Conservation (phyloP, 2,329 filamentous ascomycete species). For the Fusarium pseudograminearum region DNA sequence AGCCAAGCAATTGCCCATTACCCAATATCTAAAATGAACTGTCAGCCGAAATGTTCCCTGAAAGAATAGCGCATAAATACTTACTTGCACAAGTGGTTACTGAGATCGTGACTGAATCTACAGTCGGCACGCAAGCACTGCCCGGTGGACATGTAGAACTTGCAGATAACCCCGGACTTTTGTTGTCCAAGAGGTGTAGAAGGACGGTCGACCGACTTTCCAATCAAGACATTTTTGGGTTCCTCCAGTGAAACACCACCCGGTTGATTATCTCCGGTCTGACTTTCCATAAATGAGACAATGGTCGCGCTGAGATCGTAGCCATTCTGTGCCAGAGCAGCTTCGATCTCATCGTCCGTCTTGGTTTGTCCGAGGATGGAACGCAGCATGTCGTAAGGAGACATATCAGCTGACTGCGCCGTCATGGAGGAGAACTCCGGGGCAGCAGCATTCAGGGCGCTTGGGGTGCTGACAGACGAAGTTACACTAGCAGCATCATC, state of each 20-base stretch:
- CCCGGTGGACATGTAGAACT: slow-evolving; percentile 96
- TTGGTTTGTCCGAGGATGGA: slow-evolving; percentile 91
- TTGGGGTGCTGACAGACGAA: slow-evolving; percentile 76
- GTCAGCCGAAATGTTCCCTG: slow-evolving; percentile 8
- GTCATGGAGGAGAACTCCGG: slow-evolving; percentile 77
- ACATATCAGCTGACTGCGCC: slow-evolving; percentile 86
- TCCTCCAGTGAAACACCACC: slow-evolving; percentile 61
- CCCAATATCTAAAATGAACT: slow-evolving; percentile 78
- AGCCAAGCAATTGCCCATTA: slow-evolving; percentile 94
- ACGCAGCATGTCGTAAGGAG: slow-evolving; percentile 95
- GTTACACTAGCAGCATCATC: slow-evolving; percentile 85
- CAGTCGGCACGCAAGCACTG: slow-evolving; percentile 96
- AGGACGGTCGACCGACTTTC: slow-evolving; percentile 89
- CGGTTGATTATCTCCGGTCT: slow-evolving; percentile 56
- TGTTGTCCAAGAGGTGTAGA: slow-evolving; percentile 80
- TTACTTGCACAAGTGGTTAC: slow-evolving; percentile 97
- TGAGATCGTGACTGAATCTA: slow-evolving; percentile 95
- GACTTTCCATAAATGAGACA: slow-evolving; percentile 82
- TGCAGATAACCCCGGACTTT: slow-evolving; percentile 92
- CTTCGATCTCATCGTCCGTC: slow-evolving; percentile 93
- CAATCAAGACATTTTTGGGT: slow-evolving; percentile 79
- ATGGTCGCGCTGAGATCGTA: slow-evolving; percentile 96
- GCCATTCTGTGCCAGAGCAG: slow-evolving; percentile 86
- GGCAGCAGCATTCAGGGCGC: slow-evolving; percentile 80
- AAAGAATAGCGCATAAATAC: slow-evolving; percentile 54